Evolutionary conservation across 2,329 filamentous ascomycete genomes (phyloP), one percentile per base, ranked within the genome.

Genomic region (Coleophoma cylindrospora): DNA sequence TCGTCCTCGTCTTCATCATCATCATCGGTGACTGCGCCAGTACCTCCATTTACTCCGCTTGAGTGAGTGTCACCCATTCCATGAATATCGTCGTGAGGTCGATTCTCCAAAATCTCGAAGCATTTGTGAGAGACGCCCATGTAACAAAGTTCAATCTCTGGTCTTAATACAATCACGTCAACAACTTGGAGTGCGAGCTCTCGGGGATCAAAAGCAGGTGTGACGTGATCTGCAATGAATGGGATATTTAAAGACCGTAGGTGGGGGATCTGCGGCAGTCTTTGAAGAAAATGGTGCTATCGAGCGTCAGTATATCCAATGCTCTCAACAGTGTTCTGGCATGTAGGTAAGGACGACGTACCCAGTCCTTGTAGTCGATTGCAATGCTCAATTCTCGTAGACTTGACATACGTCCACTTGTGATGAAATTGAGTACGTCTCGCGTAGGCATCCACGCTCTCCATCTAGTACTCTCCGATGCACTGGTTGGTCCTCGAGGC

Each of bases 351-450:
- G 27, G 53, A 11, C 19, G 45, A 66, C 81, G 73, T 74, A 89
- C 86, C 88, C 89, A 94, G 61, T 91, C 86, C 57, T 79, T 82
- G 66, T 87, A 89, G 54, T 89, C 80, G 49, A 94, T 76, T 1
- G 82, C 79, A 57, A 89, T 79, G 10, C 86, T 84, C 22, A 94
- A 70, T 67, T 94, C 88, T 50, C 78, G 78, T 40, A 94, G 69
- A 55, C 74, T 81, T 17, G 73, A 75, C 87, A 94, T 90, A 51
- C 83, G 82, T 5, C 87, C 87, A 62, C 86, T 88, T 2, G 85
- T 89, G 48, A 94, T 76, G 64, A 87, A 94, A 0, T 77, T 74
- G 41, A 94, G 65, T 37, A 89, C 79, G 19, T 90, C 84, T 4
- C 81, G 76, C 45, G 75, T 83, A 48, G 89, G 73, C 65, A 85